Evolutionary conservation across 2,329 filamentous ascomycete species (phyloP).

Genomic region (Niveomyces coronatus): DNA sequence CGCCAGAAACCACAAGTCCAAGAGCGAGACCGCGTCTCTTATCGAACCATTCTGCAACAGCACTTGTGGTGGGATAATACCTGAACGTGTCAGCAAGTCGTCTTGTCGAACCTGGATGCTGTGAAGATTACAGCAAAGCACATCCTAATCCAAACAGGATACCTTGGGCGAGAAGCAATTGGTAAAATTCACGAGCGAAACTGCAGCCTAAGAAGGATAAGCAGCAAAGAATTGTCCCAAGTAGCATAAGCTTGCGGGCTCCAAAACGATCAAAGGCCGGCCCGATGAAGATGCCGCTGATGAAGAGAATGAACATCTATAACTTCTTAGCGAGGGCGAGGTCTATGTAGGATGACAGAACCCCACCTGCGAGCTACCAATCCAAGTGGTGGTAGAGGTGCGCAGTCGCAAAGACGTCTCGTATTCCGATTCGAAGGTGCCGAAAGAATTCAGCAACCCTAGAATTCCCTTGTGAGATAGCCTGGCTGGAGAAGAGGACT

Average conservation of each 20-base stretch:
- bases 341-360: neutral
- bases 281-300: constrained; percentile 28
- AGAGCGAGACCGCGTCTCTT: constrained; percentile 20
- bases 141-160: constrained; percentile 30
- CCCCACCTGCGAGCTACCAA: constrained; percentile 24
- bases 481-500: neutral
- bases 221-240: constrained; percentile 25
- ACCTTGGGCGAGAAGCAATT: constrained; percentile 30
- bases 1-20: constrained; percentile 21
- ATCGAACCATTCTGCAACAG: constrained; percentile 23
- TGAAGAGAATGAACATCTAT: constrained; percentile 28
- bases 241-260: constrained; percentile 22
- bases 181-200: constrained; percentile 24
- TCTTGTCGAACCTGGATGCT: no score
- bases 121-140: constrained; percentile 22
- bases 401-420: constrained; percentile 21
- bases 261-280: constrained; percentile 30
- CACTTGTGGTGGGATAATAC: constrained; percentile 21
- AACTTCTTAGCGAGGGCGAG: constrained; percentile 12
- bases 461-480: neutral
- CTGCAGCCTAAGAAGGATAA: constrained; percentile 27
- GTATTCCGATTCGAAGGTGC: constrained; percentile 46
- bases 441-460: constrained; percentile 34
- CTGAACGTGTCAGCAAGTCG: constrained; percentile 11
- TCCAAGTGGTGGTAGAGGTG: constrained; percentile 29